Conservation (phyloP, 176 grass and related monocot genomes). For the Cenchrus americanus region DNA sequence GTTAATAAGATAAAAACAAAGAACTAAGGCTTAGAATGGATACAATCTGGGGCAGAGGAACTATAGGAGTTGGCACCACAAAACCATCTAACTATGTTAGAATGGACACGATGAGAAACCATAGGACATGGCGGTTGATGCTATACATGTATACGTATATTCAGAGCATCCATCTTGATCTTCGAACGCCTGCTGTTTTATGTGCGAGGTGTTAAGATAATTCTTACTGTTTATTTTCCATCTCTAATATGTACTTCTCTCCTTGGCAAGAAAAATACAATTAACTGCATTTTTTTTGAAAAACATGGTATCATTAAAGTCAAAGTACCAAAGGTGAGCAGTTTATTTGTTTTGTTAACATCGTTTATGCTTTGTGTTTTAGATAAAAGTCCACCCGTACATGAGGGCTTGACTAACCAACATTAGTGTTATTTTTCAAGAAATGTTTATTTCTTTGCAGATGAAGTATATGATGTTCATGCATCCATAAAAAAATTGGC, state of each 20-base stretch:
- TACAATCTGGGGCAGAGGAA: conserved; percentile 21
- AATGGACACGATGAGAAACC: neutral
- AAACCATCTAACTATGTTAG: neutral
- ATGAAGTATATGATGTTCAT: neutral
- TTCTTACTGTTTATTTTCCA: neutral
- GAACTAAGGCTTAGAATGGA: neutral
- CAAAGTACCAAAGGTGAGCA: neutral
- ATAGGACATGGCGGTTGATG: neutral
- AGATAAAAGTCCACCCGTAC: neutral
- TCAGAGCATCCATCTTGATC: neutral
- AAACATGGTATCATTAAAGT: conserved; percentile 1
- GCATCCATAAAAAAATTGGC: neutral
- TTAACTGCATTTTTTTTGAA: neutral
- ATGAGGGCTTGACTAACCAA: conserved; percentile 3
- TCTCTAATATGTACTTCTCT: neutral
- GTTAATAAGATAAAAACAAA: neutral
- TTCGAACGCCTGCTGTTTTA: neutral
- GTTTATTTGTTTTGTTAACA: conserved; percentile 1
- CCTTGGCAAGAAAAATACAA: neutral
- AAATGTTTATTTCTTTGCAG: conserved; percentile 28
- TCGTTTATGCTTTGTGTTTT: conserved; percentile 12
- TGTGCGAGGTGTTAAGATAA: neutral
- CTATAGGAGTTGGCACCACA: neutral
- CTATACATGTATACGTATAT: neutral
- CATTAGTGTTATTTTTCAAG: conserved; percentile 11